Base-by-base conservation (phyloP, 2,329 filamentous ascomycete genomes). In the Xylariales sp. region DNA sequence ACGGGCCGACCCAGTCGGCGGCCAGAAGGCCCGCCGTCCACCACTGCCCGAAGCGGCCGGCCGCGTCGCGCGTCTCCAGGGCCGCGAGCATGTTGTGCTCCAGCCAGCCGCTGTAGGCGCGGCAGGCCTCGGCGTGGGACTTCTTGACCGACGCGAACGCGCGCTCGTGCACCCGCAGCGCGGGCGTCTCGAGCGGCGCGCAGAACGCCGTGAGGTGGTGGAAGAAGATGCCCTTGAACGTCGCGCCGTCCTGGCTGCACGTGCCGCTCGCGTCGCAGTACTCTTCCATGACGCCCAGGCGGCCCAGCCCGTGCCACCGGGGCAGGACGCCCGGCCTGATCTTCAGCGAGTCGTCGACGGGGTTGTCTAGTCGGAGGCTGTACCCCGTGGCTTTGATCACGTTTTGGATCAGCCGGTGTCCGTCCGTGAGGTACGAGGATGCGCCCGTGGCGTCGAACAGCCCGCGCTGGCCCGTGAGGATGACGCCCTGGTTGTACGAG, bases 151-250 rank as follows among this genome's bases (percentile, higher is more conserved):
- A 69, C 1, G 70, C 63, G 48, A 81, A 78, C 10, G 74, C 76
- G 6, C 74, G 72, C 5, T 62, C 62, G 43, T 81, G 74, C 12
- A 81, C 69, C 1, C 72, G 69, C 46, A 73, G 75, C 5, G 71
- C 70, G 30, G 76, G 62, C 1, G 85, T 79, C 9, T 82, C 75
- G 0, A 97, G 80, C 0, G 89, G 86, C 4, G 86, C 84, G 78
- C 95, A 97, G 78, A 97, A 97, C 0, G 88, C 81, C 0, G 89
- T 86, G 2, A 97, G 83, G 76, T 97, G 95, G 76, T 97, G 93
- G 81, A 97, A 97, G 83, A 94, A 97, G 64, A 97, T 95, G 34
- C 93, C 92, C 79, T 97, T 98, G 87, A 97, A 97, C 0, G 93
- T 94, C 75, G 97, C 94, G 0, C 86, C 87, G 73, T 98, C 87